Conservation (phyloP, 768 basidiomycete genomes). For the Suillus subalutaceus region DNA sequence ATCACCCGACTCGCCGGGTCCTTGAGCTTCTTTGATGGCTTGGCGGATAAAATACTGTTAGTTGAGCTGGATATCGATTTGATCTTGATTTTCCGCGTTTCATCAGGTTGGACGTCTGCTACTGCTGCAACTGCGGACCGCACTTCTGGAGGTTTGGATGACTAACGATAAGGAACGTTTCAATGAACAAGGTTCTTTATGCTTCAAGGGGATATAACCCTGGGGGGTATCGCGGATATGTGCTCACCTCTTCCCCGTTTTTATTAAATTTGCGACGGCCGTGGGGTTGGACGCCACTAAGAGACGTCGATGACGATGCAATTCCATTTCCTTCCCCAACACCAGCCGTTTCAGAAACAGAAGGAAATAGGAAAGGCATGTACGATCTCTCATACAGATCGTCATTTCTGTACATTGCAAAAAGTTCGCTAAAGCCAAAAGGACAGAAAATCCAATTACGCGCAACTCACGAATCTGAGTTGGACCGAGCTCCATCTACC, state of each 20-base stretch:
- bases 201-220: constrained; percentile 20
- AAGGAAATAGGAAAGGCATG: constrained; percentile 63
- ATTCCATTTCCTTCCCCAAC: constrained; percentile 14
- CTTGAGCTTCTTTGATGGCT: constrained; percentile 5
- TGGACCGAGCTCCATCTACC: constrained; percentile 3
- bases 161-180: constrained; percentile 21
- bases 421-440: constrained; percentile 1
- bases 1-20: constrained; percentile 30
- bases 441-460: constrained; percentile 7
- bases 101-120: constrained; percentile 5
- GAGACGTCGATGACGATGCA: constrained; percentile 22
- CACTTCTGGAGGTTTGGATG: constrained; percentile 8
- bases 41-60: neutral
- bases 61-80: constrained; percentile 27
- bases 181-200: constrained; percentile 22
- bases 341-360: constrained; percentile 30
- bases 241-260: constrained; percentile 47
- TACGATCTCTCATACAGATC: constrained; percentile 59
- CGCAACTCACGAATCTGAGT: constrained; percentile 14
- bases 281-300: constrained; percentile 32
- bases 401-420: constrained; percentile 1
- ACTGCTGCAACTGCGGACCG: neutral
- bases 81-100: constrained; percentile 7
- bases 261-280: constrained; percentile 59
- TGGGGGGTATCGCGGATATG: constrained; percentile 4